Conservation (phyloP, 1,284 basidiomycete genomes). For the Hymenochaete sp. region DNA sequence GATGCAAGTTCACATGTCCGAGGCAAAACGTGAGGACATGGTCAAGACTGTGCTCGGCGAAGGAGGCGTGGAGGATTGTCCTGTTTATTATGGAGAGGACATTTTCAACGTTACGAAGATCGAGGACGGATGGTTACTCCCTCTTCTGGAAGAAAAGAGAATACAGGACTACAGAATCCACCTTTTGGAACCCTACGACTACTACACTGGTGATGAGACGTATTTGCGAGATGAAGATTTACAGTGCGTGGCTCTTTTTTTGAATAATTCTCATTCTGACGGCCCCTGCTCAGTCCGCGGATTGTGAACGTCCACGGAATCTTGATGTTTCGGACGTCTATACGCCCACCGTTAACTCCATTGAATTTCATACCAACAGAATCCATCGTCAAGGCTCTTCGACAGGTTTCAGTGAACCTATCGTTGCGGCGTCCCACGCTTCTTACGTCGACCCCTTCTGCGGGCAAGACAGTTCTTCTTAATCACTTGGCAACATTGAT, state of each 20-base stretch:
- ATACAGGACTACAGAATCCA: conserved; percentile 45
- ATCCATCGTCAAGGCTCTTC: conserved; percentile 52
- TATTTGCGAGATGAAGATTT: conserved; percentile 31
- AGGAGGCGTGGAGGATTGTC: conserved; percentile 46
- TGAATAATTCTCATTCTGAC: too few relatives aligned
- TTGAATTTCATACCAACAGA: conserved; percentile 58
- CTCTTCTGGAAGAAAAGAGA: conserved; percentile 56
- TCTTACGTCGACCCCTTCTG: conserved; percentile 80
- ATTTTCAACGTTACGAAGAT: conserved; percentile 34
- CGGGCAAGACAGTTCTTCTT: conserved; percentile 83
- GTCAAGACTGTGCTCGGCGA: conserved; percentile 57
- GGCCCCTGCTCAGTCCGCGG: conserved; percentile 46
- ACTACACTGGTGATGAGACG: conserved; percentile 18
- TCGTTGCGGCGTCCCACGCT: conserved; percentile 73
- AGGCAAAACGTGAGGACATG: conserved; percentile 58
- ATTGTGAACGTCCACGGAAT: conserved; percentile 57
- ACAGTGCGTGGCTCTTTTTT: conserved; percentile 44
- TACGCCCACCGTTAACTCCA: conserved; percentile 19
- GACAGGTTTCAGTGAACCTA: conserved; percentile 54
- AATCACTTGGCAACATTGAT: conserved; percentile 65
- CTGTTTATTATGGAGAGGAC: conserved; percentile 40
- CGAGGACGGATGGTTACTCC: conserved; percentile 75
- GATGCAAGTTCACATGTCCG: conserved; percentile 67
- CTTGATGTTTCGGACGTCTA: conserved; percentile 41
- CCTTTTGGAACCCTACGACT: conserved; percentile 32